Evolutionary conservation across 768 basidiomycete genomes (phyloP).

Genomic region (Arthromyces matolae): DNA sequence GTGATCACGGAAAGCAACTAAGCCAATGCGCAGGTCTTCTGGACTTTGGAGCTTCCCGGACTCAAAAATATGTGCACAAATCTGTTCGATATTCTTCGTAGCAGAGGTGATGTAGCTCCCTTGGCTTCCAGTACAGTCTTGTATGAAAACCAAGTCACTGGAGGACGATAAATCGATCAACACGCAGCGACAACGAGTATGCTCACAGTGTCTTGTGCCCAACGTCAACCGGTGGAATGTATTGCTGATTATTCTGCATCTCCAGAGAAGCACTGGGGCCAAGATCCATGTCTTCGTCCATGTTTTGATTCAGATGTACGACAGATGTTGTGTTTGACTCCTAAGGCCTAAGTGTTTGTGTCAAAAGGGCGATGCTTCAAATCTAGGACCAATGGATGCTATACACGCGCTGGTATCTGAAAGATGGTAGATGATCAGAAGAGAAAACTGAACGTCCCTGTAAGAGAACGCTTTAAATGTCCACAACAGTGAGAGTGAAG

Average conservation of each 20-base stretch:
- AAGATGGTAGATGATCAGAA: conserved; percentile 25
- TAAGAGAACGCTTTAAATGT: conserved; percentile 18
- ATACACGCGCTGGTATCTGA: conserved; percentile 9
- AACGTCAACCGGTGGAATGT: conserved; percentile 29
- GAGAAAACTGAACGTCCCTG: conserved; percentile 14
- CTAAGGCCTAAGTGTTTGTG: conserved; percentile 11
- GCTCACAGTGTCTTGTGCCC: conserved; percentile 76
- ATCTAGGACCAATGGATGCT: background rate
- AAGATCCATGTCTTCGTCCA: conserved; percentile 84
- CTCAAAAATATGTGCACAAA: conserved; percentile 91
- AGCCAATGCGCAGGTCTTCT: conserved; percentile 88
- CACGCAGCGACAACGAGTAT: conserved; percentile 13
- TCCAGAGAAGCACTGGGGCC: conserved; percentile 36
- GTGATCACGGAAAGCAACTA: conserved; percentile 94
- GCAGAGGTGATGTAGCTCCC: conserved; percentile 90
- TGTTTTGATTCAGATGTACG: conserved; percentile 28
- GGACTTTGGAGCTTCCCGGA: conserved; percentile 84
- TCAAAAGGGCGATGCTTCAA: conserved; percentile 4
- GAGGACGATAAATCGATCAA: conserved; percentile 14
- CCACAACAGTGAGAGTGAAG: conserved; percentile 11
- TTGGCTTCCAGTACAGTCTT: conserved; percentile 93
- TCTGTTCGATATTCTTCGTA: conserved; percentile 94
- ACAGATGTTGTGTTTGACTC: conserved; percentile 7
- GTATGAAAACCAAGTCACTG: conserved; percentile 92
- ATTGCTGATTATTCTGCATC: conserved; percentile 33